Conservation (phyloP, 129 eudicot species). For the Lonicera japonica region DNA sequence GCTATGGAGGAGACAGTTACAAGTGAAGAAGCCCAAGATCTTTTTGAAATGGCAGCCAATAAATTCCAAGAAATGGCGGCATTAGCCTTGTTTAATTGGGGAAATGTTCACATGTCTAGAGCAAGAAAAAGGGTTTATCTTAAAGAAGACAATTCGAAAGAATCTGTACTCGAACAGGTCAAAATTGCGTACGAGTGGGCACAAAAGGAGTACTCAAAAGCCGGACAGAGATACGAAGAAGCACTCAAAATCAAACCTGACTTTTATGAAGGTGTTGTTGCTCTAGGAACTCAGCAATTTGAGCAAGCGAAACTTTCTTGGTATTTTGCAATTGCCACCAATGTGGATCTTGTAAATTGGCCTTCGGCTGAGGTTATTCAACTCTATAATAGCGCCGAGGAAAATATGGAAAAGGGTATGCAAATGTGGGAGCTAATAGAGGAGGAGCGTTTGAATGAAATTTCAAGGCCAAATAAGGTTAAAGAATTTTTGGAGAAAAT, state of each 20-base stretch:
- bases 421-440: conserved; percentile 66
- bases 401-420: conserved; percentile 80
- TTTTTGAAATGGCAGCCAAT: conserved; percentile 55
- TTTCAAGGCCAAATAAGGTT: conserved; percentile 28
- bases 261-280: conserved; percentile 74
- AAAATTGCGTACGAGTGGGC: conserved; percentile 67
- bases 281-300: conserved; percentile 76
- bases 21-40: conserved; percentile 71
- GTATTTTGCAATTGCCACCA: conserved; percentile 60
- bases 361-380: conserved; percentile 45
- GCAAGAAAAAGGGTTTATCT: conserved; percentile 64
- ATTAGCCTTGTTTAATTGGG: conserved; percentile 86
- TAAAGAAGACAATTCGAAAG: conserved; percentile 36
- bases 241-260: conserved; percentile 68
- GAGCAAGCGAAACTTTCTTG: conserved; percentile 89
- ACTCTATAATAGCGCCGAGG: conserved; percentile 78
- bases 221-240: conserved; percentile 66
- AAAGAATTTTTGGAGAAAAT: conserved; percentile 32
- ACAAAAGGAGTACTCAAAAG: conserved; percentile 54
- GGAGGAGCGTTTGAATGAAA: conserved; percentile 24
- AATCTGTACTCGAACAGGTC: conserved; percentile 36
- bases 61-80: conserved; percentile 91
- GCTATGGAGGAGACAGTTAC: conserved; percentile 86
- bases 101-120: conserved; percentile 89
- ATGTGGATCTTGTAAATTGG: conserved; percentile 59